These are phyloP conservation scores for Tuber indicum DNA, from an alignment of 495 filamentous ascomycete genomes.

Conservation along the genomic window DNA sequence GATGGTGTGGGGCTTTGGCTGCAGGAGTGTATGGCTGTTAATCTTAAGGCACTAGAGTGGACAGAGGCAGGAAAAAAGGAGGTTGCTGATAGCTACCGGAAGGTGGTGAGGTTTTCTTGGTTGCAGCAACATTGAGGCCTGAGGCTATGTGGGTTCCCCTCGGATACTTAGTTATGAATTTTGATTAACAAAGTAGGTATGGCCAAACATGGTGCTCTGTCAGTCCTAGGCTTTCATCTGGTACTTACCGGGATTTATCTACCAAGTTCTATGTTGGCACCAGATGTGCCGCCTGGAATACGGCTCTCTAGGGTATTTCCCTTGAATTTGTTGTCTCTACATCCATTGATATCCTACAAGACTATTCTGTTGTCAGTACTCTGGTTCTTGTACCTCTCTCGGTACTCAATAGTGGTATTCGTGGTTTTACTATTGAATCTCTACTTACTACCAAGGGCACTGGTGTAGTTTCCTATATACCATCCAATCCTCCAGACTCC, in stretches of 20 bases:
- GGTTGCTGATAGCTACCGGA: constrained; percentile 67
- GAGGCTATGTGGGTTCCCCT: constrained; percentile 68
- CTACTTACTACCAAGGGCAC: constrained; percentile 90
- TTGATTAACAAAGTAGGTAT: constrained; percentile 48
- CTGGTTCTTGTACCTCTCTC: constrained; percentile 82
- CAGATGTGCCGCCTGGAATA: constrained; percentile 83
- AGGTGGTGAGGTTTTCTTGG: constrained; percentile 74
- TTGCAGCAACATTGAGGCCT: constrained; percentile 84
- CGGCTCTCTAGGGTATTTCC: constrained; percentile 89
- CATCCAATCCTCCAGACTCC: constrained; percentile 91
- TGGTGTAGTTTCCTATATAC: too few relatives aligned
- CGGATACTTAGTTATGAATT: constrained; percentile 3
- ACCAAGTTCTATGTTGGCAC: constrained; percentile 81
- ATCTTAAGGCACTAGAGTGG: constrained; percentile 86
- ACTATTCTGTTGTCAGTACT: constrained; percentile 74
- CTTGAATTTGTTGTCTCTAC: constrained; percentile 65
- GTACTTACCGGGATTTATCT: constrained; percentile 74
- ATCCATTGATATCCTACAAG: constrained; percentile 63
- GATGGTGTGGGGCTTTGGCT: constrained; percentile 84
- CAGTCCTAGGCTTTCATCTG: constrained; percentile 82
- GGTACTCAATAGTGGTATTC: constrained; percentile 70
- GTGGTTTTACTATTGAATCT: constrained; percentile 89
- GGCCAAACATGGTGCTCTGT: constrained; percentile 96
- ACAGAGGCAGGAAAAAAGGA: constrained; percentile 60
- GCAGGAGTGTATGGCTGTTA: constrained; percentile 89